Evolutionary conservation across 495 filamentous ascomycete species (phyloP), one percentile per base, ranked within the genome.

Genomic region (Penicillium salamii): DNA sequence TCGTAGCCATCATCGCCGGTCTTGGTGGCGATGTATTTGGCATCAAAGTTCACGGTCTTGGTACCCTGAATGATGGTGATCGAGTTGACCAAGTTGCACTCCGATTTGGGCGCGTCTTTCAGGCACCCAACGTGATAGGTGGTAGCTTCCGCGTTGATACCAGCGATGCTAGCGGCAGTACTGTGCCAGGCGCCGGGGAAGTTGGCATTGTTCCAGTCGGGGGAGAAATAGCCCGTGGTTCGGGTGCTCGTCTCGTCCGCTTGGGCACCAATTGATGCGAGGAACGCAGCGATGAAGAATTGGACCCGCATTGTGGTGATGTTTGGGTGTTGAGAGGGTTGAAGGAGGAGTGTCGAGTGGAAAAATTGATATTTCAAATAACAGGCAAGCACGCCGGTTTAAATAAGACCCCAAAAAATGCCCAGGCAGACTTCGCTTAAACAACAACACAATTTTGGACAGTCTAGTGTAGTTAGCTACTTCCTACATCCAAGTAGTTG

Each of bases 51-150:
- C 5, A 52, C 46, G 3, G 61, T 64, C 20, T 48, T 43, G 12
- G 47, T 33, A 15, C 58, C 55, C 15, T 61, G 51, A 36, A 61
- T 46, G 17, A 58, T 46, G 0, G 58, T 61, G 44, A 40, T 46
- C 1, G 58, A 50, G 1, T 19, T 20, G 5, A 43, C 34, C 19
- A 37, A 38, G 33, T 61, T n/a, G 45, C 58, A 61, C 17, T 49
- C 55, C 6, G 55, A 32, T 12, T 61, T 61, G 11, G 58, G 47
- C 17, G 55, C 58, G 31, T 42, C 50, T 13, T 49, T 42, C 5
- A 48, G 8, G 32, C 58, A 61, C 31, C 49, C 44, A 19, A 61
- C 48, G 15, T 58, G 55, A 48, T 61, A 61, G n/a, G 55, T 61
- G 7, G 58, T 34, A n/a, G 48, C 44, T 1, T 40, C 13, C 15